Base-by-base conservation (phyloP, 106 monocot species). In the Dendrobium nobile region DNA sequence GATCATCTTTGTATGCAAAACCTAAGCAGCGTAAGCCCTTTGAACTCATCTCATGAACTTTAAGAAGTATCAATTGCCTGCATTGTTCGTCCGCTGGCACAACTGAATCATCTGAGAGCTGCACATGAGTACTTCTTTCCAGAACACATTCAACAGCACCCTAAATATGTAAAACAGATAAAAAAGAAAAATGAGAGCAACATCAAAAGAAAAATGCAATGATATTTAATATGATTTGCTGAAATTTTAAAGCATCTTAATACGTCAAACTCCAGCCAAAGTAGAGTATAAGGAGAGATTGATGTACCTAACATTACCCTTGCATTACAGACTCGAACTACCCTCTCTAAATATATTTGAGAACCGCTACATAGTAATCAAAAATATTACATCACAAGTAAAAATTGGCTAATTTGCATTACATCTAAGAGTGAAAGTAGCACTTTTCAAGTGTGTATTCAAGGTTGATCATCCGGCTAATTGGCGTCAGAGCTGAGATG, bases 11-110 rank as follows among this genome's bases (percentile, higher is more conserved):
- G 75, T 84, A 93, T 55, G 93, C 88, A 82, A 93, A 88, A 31
- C 87, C 90, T 77, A 93, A 84, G 77, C 93, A 93, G 4, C 93
- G 83, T 78, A 93, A 81, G 4, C 90, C 90, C 75, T 88, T 90
- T 55, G 93, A 90, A 77, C 90, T 88, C 93, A 93, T 93, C 65
- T 93, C 90, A 20, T 85, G 85, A 45, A 88, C 87, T 70, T 33
- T 90, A 24, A 61, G 64, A 61, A 88, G 72, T 73, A 93, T 85
- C 59, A 85, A 59, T 40, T 88, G 85, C 72, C 80, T 81, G 77
- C 82, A 84, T 47, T 81, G 58, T 45, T 83, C 85, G 76, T 93
- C 88, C 65, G 87, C 65, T 54, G 24, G 73, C 79, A 84, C 73
- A 82, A 93, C 59, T 41, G 93, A 93, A 78, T 88, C 90, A 85